phyloP scores from a whole-genome alignment of 805 yeast genomes.

The Cyberlindnera maclurae region DNA sequence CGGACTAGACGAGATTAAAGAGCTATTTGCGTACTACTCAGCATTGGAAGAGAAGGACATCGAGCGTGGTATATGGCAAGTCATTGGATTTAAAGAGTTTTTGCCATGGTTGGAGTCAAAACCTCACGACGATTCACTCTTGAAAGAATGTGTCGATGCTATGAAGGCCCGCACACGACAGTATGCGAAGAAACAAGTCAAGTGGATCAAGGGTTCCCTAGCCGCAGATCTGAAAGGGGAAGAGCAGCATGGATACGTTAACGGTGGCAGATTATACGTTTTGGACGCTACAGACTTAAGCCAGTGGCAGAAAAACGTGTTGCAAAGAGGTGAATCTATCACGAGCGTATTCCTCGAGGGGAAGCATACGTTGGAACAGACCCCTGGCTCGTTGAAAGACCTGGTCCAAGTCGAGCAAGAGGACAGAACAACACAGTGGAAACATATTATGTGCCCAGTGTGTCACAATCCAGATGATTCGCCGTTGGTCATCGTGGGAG shows the following conservation, averaged over 20 bases:
- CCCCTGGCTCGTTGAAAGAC: conserved; percentile 29
- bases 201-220: conserved; percentile 78
- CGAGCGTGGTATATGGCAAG: conserved; percentile 86
- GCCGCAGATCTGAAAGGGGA: conserved; percentile 52
- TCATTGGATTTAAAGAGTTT: conserved; percentile 88
- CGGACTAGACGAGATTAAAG: conserved; percentile 60
- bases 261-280: conserved; percentile 60
- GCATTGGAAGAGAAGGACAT: conserved; percentile 36
- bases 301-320: conserved; percentile 54
- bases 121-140: conserved; percentile 16
- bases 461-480: conserved; percentile 55
- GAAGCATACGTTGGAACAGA: conserved; percentile 18
- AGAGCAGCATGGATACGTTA: conserved; percentile 33
- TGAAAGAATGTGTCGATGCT: conserved; percentile 46
- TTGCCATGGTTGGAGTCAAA: conserved; percentile 52
- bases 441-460: conserved; percentile 57
- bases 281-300: conserved; percentile 71
- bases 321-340: conserved; percentile 45
- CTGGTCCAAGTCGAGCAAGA: conserved; percentile 5
- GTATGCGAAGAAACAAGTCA: conserved; percentile 82
- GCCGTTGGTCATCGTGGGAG: conserved; percentile 64
- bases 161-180: conserved; percentile 84
- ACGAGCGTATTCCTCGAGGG: conserved; percentile 32
- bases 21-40: conserved; percentile 43
- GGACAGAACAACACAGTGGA: conserved; percentile 41